Base-by-base conservation (phyloP, 108 stramenopile species). In the Seminavis robusta region DNA sequence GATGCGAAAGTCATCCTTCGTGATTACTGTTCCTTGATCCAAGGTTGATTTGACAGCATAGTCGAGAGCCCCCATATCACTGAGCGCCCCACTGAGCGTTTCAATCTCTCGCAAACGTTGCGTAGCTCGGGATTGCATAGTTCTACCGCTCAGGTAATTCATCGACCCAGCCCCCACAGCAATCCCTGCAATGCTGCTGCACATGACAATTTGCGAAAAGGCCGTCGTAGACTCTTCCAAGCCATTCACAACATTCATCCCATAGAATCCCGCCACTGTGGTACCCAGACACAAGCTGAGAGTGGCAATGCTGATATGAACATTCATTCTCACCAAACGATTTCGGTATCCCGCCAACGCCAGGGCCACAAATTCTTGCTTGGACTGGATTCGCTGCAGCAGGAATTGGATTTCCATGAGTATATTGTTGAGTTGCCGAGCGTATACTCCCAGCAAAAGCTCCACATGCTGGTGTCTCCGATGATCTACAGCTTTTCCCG, bases 171-270 rank as follows among this genome's bases (percentile, higher is more conserved):
- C 43, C 3, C 47, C 71, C 25, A 74, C 69, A 25, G 48, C 30
- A 8, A 51, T n/a, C 17, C 56, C 73, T 9, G 69, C 52, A 4
- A 48, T 15, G 0, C 39, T 36, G 4, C 52, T 31, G 45, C 56
- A 20, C 23, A 63, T 34, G 3, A 84, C 73, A 10, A 87, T 69
- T 11, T 67, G 29, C 8, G 56, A 58, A 59, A 94, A 90, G 1
- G 84, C 81, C 6, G 75, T 73, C 31, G 63, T 59, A 4, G 71
- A 60, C 8, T 79, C 49, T 59, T 94, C 94, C 3, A 76, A 56
- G 1, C 94, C 94, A 53, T 71, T 73, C 5, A 86, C 55, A n/a
- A 94, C 49, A 54, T 94, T 94, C 94, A 94, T 94, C 9, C 94
- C 94, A 66, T 84, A 94, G 50, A 85, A 83, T 1, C 90, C 94